Base-by-base conservation (phyloP, 345 rosid species). In the Hypericum perforatum region DNA sequence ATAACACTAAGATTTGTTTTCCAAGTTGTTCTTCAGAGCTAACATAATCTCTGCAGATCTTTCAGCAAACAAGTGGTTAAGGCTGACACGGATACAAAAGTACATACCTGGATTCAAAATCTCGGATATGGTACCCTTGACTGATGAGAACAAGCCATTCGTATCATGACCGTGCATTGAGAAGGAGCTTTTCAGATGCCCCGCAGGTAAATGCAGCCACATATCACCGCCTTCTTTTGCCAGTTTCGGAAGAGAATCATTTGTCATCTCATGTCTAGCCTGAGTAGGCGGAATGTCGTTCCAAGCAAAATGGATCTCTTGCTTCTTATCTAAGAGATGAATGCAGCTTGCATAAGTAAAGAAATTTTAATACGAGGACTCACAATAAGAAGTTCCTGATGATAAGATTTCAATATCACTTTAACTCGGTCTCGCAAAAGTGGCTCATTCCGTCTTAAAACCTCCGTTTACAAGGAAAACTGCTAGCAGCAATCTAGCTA, bases 251-350 rank as follows among this genome's bases (percentile, higher is more conserved):
- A 58, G n/a, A 49, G 52, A 66, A 47, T 66, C 82, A 76, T 77
- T 75, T 47, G 79, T 63, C 59, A 64, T 66, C 37, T 57, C 70
- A 41, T 73, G 59, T 73, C 62, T 72, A 64, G 74, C 49, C 47
- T 78, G 70, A 52, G 67, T 59, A 58, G 73, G 65, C 39, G 91
- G 73, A 15, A 54, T 66, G 50, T 75, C 70, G 52, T 76, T 67
- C 82, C 85, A 71, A 43, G 61, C 74, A 58, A 74, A 70, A 66
- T 66, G 71, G 76, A 75, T 67, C 53, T 69, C 84, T 41, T 69
- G 84, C 82, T 77, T 75, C 67, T 75, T 83, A 81, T 78, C 98
- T 91, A 39, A 62, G 53, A 61, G 56, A 59, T 37, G 38, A 63
- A 41, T 47, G 64, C 43, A 58, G 39, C 44, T 50, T 29, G 40